A percentile compares a stretch with the other conserved stretches of the same genome.
Conservation (phyloP, 495 filamentous ascomycete genomes). For the Talaromyces borbonicus region DNA sequence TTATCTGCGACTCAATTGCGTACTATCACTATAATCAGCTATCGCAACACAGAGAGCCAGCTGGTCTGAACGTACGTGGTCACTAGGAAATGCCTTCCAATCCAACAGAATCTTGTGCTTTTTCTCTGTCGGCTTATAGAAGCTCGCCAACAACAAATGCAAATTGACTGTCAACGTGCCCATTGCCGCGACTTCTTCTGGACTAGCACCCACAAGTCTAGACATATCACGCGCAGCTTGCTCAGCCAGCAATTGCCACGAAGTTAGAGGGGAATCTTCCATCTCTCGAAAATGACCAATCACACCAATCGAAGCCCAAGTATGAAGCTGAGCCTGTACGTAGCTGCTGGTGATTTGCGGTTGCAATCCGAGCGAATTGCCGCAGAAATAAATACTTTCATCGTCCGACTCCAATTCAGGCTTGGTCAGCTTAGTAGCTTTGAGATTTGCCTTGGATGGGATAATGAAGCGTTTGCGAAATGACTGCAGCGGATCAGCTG, state of each 20-base stretch:
- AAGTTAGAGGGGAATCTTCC: constrained; percentile 59
- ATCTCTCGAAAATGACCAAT: constrained; percentile 81
- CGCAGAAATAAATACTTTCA: constrained; percentile 75
- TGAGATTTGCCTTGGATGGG: constrained; percentile 70
- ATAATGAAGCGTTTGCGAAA: constrained; percentile 74
- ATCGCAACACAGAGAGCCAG: constrained; percentile 4
- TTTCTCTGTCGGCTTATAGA: constrained; percentile 69
- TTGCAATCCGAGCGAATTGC: constrained; percentile 90
- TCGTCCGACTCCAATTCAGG: constrained; percentile 33
- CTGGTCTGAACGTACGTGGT: constrained; percentile 54
- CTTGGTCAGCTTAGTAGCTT: constrained; percentile 50
- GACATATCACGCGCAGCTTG: constrained; percentile 63
- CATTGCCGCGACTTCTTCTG: constrained; percentile 83
- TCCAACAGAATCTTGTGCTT: constrained; percentile 86
- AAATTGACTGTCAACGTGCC: constrained; percentile 86
- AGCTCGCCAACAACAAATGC: constrained; percentile 80
- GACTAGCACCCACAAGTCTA: constrained; percentile 68
- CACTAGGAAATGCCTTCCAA: constrained; percentile 89
- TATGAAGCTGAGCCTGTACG: constrained; percentile 68
- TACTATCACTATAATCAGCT: constrained; percentile 43
- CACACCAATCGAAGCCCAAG: constrained; percentile 87
- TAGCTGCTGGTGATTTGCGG: constrained; percentile 62
- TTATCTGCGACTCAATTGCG: constrained; percentile 81
- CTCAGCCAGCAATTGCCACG: constrained; percentile 72
- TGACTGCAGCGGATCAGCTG: constrained; percentile 52